Conservation (phyloP, 2,329 filamentous ascomycete species). For the Gliomastix tumulicola region DNA sequence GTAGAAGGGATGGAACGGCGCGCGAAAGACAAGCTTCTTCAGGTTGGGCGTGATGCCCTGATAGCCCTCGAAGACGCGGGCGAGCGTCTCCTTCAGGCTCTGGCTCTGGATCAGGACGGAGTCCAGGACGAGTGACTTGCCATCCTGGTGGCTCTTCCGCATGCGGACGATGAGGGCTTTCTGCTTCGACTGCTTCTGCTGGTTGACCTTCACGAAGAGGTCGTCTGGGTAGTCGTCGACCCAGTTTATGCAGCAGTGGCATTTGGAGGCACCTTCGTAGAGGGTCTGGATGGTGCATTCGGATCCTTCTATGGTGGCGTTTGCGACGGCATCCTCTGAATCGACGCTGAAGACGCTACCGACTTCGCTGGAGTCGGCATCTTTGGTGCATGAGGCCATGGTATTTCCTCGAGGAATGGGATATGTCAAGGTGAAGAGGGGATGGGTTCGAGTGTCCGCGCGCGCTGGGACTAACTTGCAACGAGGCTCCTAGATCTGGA, state of each 20-base stretch:
- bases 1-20: slow-evolving; percentile 6
- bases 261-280: neutral
- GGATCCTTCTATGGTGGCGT: too few relatives aligned
- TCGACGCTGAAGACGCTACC: too few relatives aligned
- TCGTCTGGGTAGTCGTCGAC: slow-evolving; percentile 3
- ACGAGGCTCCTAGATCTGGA: too few relatives aligned
- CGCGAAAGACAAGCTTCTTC: slow-evolving; percentile 4
- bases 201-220: too few relatives aligned
- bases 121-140: slow-evolving; percentile 3
- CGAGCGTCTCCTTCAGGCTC: slow-evolving; percentile 2
- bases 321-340: too few relatives aligned
- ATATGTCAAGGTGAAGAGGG: too few relatives aligned
- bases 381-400: too few relatives aligned
- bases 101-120: slow-evolving; percentile 6
- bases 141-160: slow-evolving; percentile 6
- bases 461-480: too few relatives aligned
- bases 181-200: slow-evolving; percentile 3
- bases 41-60: slow-evolving; percentile 3
- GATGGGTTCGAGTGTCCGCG: too few relatives aligned
- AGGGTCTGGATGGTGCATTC: slow-evolving; percentile 1
- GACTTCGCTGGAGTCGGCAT: too few relatives aligned
- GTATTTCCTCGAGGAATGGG: too few relatives aligned
- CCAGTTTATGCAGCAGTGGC: neutral
- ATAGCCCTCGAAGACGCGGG: slow-evolving; percentile 5
- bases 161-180: slow-evolving; percentile 9